phyloP scores from a whole-genome alignment of 73 alveolate genomes.

The Stentor coeruleus region DNA sequence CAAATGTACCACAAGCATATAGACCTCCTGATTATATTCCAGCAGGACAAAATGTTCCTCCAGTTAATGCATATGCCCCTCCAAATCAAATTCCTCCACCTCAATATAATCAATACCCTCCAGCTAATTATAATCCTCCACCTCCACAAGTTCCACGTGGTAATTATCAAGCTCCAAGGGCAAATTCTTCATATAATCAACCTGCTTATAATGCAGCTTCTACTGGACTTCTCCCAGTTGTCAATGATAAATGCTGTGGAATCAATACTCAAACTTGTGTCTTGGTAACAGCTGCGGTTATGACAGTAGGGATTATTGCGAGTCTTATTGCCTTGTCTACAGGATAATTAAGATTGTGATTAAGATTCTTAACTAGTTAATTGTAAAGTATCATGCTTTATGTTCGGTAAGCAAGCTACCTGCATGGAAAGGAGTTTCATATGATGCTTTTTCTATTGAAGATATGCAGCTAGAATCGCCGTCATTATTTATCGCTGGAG shows the following conservation, averaged over 20 bases:
- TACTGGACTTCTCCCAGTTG: background rate
- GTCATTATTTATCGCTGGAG: background rate
- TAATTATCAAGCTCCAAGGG: background rate
- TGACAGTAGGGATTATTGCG: slow-evolving; percentile 3
- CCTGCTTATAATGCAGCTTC: background rate
- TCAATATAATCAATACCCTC: slow-evolving; percentile 3
- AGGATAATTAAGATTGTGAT: background rate
- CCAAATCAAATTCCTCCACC: slow-evolving; percentile 18
- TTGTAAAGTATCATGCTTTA: too few relatives aligned
- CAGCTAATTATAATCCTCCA: background rate
- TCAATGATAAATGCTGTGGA: slow-evolving; percentile 19
- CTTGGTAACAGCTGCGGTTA: background rate
- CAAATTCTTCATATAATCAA: background rate
- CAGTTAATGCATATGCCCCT: background rate
- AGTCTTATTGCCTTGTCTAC: slow-evolving; percentile 9
- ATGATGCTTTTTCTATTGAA: background rate
- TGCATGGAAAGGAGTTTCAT: background rate
- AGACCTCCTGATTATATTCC: slow-evolving; percentile 2
- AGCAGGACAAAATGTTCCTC: background rate
- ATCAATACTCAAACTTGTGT: slow-evolving; percentile 16
- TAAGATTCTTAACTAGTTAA: too few relatives aligned
- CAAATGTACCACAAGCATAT: background rate
- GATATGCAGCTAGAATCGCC: background rate
- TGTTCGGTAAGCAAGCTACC: too few relatives aligned
- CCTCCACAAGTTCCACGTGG: background rate